A percentile compares a stretch with the other conserved stretches of the same genome.
These are phyloP conservation scores for Fusarium oligoseptatum DNA, from an alignment of 2,329 filamentous ascomycete species.

Conservation along the genomic window DNA sequence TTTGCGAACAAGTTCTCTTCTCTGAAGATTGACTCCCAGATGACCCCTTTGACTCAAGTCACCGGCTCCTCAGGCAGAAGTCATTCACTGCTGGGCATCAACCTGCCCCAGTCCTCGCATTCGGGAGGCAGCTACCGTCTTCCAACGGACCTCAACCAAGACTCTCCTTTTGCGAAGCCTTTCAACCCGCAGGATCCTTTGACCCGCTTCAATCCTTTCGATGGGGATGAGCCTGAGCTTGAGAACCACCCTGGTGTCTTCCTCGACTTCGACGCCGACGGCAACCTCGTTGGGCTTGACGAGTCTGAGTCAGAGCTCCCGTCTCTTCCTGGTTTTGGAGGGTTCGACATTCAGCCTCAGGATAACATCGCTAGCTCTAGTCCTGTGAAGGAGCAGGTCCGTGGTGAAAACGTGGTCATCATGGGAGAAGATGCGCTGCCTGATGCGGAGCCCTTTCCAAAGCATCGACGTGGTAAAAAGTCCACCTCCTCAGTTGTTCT, in stretches of 20 bases:
- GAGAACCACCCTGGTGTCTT: conserved; percentile 56
- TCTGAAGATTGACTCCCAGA: conserved; percentile 57
- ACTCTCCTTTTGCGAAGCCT: conserved; percentile 47
- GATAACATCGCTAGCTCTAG: conserved; percentile 21
- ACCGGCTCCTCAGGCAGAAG: conserved; percentile 48
- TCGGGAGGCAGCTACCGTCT: conserved; percentile 51
- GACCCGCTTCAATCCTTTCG: conserved; percentile 51
- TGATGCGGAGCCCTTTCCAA: conserved; percentile 54
- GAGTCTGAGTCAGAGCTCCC: conserved; percentile 60
- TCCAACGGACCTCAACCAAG: conserved; percentile 51
- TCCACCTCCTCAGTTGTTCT: conserved; percentile 25
- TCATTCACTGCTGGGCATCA: conserved; percentile 47
- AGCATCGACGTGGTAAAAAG: conserved; percentile 33
- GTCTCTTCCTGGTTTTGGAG: conserved; percentile 47
- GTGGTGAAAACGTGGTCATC: conserved; percentile 53
- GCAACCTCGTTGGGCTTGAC: conserved; percentile 60
- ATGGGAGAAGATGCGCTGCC: conserved; percentile 56
- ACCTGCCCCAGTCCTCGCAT: conserved; percentile 53
- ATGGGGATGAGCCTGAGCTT: conserved; percentile 56
- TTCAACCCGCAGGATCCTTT: conserved; percentile 46
- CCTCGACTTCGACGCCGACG: conserved; percentile 65
- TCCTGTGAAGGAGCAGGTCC: conserved; percentile 18
- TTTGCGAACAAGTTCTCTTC: conserved; percentile 55
- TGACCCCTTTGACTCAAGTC: conserved; percentile 57
- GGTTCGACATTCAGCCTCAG: conserved; percentile 22